Conservation (phyloP, 805 yeast species). For the Zygotorulaspora chibaensis region DNA sequence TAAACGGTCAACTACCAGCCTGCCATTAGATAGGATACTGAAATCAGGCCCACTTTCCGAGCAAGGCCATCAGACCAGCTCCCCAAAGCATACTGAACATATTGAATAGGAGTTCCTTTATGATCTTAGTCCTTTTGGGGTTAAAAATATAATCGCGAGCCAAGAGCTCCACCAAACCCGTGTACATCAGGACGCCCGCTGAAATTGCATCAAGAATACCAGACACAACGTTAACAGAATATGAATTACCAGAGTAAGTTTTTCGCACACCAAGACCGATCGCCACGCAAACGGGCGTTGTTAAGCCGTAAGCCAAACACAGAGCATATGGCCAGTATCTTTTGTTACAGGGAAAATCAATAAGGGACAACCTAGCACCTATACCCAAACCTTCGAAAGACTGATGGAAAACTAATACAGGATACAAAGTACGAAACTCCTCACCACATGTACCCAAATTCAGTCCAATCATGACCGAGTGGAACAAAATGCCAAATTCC, state of each 20-base stretch:
- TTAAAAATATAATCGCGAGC: constrained; percentile 66
- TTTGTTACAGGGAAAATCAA: constrained; percentile 47
- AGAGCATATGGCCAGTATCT: constrained; percentile 42
- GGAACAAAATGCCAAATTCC: constrained; percentile 72
- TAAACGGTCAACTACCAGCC: too few relatives aligned
- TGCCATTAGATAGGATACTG: too few relatives aligned
- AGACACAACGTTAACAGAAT: constrained; percentile 49
- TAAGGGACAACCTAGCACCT: constrained; percentile 63
- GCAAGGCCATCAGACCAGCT: constrained; percentile 65
- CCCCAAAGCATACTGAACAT: constrained; percentile 47
- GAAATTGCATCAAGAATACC: constrained; percentile 70
- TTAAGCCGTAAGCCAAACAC: constrained; percentile 49
- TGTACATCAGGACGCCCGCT: constrained; percentile 66
- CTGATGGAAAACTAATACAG: constrained; percentile 70
- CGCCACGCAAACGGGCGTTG: constrained; percentile 68
- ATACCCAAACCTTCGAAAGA: constrained; percentile 76
- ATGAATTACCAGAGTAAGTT: constrained; percentile 52
- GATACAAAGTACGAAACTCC: constrained; percentile 58
- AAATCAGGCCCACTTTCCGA: constrained; percentile 68
- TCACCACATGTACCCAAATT: constrained; percentile 61
- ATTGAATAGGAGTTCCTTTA: constrained; percentile 42
- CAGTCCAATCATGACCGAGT: constrained; percentile 70
- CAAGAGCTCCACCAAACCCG: constrained; percentile 69
- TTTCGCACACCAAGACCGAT: constrained; percentile 68
- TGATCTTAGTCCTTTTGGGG: constrained; percentile 39